phyloP scores from a whole-genome alignment of 169 alveolate species.

The Theileria orientalis region DNA sequence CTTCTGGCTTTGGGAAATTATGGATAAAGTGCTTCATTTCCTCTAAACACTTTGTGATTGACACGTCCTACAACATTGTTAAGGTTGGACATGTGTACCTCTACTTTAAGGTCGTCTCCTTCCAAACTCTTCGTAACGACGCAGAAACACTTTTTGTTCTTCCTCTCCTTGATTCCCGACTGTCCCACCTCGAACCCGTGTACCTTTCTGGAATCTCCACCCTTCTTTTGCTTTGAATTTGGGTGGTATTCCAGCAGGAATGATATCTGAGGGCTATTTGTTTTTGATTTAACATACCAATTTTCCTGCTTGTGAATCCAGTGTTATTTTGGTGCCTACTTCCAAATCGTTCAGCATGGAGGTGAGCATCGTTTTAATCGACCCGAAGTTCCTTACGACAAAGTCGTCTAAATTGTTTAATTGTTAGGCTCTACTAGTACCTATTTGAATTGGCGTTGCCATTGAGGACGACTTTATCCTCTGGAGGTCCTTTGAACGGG shows the following conservation, averaged over 20 bases:
- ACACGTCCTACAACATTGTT: slow-evolving; percentile 36
- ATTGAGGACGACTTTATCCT: slow-evolving; percentile 46
- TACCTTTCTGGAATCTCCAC: slow-evolving; percentile 33
- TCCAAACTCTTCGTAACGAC: slow-evolving; percentile 30
- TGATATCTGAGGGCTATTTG: slow-evolving; percentile 8
- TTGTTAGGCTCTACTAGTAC: background rate
- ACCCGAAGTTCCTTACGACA: slow-evolving; percentile 53
- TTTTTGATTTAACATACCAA: slow-evolving; percentile 20
- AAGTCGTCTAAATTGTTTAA: slow-evolving; percentile 16
- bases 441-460: slow-evolving; percentile 53
- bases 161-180: slow-evolving; percentile 47
- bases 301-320: slow-evolving; percentile 55
- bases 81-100: background rate
- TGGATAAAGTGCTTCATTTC: slow-evolving; percentile 46
- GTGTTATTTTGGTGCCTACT: slow-evolving; percentile 38
- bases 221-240: slow-evolving; percentile 44
- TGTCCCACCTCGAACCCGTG: slow-evolving; percentile 51
- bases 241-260: slow-evolving; percentile 57
- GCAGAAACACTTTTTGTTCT: slow-evolving; percentile 49
- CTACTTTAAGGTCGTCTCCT: slow-evolving; percentile 31
- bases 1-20: slow-evolving; percentile 39
- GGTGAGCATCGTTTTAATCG: slow-evolving; percentile 34
- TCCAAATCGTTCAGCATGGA: slow-evolving; percentile 30
- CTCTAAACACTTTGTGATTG: slow-evolving; percentile 63
- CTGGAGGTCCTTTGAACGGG: slow-evolving; percentile 60